Percentiles rank a stretch among this genome's conserved stretches.
Evolutionary conservation across 2,329 filamentous ascomycete species (phyloP).

Genomic region (Eutypella sp.): DNA sequence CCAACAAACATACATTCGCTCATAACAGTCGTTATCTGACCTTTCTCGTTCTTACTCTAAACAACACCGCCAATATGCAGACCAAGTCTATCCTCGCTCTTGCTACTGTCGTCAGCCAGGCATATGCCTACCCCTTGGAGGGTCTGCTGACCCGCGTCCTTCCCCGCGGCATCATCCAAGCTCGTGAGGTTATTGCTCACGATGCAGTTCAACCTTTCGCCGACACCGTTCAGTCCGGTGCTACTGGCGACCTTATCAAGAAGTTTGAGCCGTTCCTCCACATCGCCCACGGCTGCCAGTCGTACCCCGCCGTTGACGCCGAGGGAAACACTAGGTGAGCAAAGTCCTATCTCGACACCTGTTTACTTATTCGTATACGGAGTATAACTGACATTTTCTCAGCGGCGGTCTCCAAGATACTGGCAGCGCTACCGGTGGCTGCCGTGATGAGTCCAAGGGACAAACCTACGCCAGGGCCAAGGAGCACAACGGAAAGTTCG

Average conservation of each 20-base stretch:
- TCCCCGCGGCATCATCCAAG: too few species aligned
- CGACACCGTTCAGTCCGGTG: constrained; percentile 44
- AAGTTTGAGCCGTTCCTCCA: constrained; percentile 50
- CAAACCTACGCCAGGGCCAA: constrained; percentile 30
- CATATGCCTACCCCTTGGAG: background rate
- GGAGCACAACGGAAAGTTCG: constrained; percentile 22
- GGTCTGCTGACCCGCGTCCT: background rate
- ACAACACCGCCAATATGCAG: background rate
- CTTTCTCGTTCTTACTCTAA: background rate
- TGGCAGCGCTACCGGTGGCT: constrained; percentile 22
- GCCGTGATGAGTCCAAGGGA: constrained; percentile 21
- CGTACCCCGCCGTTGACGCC: constrained; percentile 52
- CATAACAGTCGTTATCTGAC: background rate
- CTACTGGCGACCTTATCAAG: constrained; percentile 42
- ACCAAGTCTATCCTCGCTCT: background rate
- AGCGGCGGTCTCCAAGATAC: constrained; percentile 25
- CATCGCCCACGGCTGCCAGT: constrained; percentile 52
- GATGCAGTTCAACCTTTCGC: constrained; percentile 46
- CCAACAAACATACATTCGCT: background rate
- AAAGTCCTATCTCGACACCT: constrained; percentile 1
- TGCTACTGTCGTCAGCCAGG: background rate
- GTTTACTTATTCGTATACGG: background rate
- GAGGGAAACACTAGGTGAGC: constrained; percentile 31
- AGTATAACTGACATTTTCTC: constrained; percentile 1
- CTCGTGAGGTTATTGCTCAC: constrained; percentile 21